Evolutionary conservation across 257 asterid species (phyloP), one percentile per base, ranked within the genome.

Genomic region (Asclepias syriaca): DNA sequence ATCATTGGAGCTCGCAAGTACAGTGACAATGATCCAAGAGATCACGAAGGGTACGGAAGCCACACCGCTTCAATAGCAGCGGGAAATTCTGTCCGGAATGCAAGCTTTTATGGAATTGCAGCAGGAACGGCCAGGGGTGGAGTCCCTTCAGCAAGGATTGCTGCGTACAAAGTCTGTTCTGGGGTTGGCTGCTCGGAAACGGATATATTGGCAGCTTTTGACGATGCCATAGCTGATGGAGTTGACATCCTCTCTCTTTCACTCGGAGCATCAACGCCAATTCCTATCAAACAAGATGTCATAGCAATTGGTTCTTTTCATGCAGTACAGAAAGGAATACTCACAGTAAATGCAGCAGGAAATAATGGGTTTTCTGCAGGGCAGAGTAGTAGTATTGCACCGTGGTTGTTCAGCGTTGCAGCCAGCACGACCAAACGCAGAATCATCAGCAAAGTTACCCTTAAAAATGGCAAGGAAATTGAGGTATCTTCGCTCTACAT

Each of bases 151-250:
- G 82, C 89, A 58, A 77, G 85, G 48, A 66, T 82, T 43, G 83
- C 87, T 32, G 80, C 32, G 5, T 83, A 85, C 53, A 78, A 75
- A 45, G 81, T 50, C 5, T 85, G 87, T 50, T 0, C 8, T 5
- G 0, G 0, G 0, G 0, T 0, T 0, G 76, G 63, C 0, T 75
- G 86, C 58, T 0, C 3, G 3, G 51, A 54, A 0, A 16, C 5
- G 0, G 70, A 7, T 8, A 49, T 85, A 39, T 18, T 85, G 4
- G 84, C 85, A 45, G 85, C 83, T 22, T 82, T 85, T 56, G 85
- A 82, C 45, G 87, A 85, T 80, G 87, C 87, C 11, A 83, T 81
- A 48, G 84, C 89, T 18, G 86, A 81, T 71, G 87, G 89, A 15
- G 87, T 83, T 0, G 87, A 83, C 39, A 79, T 83, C 65, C 78